phyloP scores from a whole-genome alignment of 352 stramenopile species.

The Pythium dissotocum region DNA sequence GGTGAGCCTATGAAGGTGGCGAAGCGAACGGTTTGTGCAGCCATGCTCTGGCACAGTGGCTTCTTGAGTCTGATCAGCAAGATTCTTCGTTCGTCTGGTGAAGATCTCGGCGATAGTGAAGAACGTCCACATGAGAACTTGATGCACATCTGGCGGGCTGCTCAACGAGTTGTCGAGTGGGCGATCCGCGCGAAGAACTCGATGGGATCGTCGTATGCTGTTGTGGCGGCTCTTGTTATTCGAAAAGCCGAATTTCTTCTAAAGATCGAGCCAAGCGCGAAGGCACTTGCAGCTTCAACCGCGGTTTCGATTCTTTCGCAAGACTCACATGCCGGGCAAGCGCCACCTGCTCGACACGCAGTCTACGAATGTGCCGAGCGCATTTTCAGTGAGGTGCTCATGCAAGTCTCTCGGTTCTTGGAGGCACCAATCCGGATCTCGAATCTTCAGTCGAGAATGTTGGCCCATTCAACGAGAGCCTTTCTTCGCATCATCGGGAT shows the following conservation, averaged over 20 bases:
- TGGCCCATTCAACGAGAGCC: conserved; percentile 72
- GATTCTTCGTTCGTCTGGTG: conserved; percentile 31
- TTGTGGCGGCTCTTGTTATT: conserved; percentile 80
- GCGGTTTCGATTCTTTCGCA: conserved; percentile 59
- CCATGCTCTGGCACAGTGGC: conserved; percentile 89
- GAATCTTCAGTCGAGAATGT: conserved; percentile 67
- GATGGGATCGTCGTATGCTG: conserved; percentile 81
- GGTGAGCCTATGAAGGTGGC: conserved; percentile 88
- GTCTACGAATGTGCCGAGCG: conserved; percentile 79
- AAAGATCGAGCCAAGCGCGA: conserved; percentile 72
- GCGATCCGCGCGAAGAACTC: conserved; percentile 88
- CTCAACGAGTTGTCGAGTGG: conserved; percentile 89
- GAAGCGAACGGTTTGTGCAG: conserved; percentile 77
- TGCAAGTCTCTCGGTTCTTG: conserved; percentile 82
- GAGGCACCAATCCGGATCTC: conserved; percentile 78
- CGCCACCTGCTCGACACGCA: conserved; percentile 40
- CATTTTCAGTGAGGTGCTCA: conserved; percentile 83
- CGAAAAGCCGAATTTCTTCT: conserved; percentile 86
- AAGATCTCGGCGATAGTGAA: conserved; percentile 65
- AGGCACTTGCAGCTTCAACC: conserved; percentile 64
- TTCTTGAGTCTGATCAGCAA: conserved; percentile 64
- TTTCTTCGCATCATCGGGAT: conserved; percentile 81
- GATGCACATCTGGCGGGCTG: conserved; percentile 89
- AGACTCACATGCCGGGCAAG: conserved; percentile 30
- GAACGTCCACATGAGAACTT: conserved; percentile 84